These are phyloP conservation scores for Mycena sp. DNA, from an alignment of 1,284 basidiomycete genomes.

Conservation along the genomic window DNA sequence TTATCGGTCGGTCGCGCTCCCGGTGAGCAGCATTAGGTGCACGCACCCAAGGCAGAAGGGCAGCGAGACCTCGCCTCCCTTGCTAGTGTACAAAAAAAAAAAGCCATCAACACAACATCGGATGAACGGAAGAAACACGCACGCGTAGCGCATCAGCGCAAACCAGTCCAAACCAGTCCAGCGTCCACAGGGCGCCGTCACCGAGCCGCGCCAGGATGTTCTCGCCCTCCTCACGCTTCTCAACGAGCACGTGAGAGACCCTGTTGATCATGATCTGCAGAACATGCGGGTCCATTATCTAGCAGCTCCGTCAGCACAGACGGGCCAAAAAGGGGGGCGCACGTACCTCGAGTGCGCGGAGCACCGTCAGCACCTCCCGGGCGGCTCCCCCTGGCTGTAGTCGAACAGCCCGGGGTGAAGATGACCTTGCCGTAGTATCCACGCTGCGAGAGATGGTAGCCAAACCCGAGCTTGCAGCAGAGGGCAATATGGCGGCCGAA, in stretches of 20 bases:
- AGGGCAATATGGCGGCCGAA: conserved; percentile 89
- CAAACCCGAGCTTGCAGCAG: conserved; percentile 87
- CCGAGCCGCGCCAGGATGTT: conserved; percentile 54
- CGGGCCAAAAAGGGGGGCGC: not conserved
- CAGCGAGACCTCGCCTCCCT: conserved; percentile 68
- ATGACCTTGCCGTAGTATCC: conserved; percentile 87
- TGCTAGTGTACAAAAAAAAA: conserved; percentile 51
- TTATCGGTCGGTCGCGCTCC: conserved; percentile 13
- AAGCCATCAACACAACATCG: conserved; percentile 8
- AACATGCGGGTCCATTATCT: conserved; percentile 84
- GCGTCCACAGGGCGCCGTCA: conserved; percentile 65
- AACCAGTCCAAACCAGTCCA: conserved; percentile 55
- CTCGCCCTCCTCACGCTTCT: conserved; percentile 69
- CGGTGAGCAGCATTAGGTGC: conserved; percentile 37
- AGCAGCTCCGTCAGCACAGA: not conserved
- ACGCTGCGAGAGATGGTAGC: conserved; percentile 83
- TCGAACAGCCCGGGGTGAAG: conserved; percentile 87
- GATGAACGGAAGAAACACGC: conserved; percentile 38
- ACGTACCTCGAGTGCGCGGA: conserved; percentile 86
- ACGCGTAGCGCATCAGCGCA: conserved; percentile 70
- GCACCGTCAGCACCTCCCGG: conserved; percentile 72
- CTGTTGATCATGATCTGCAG: conserved; percentile 86
- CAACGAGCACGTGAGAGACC: conserved; percentile 68
- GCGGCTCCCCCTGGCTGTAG: conserved; percentile 75
- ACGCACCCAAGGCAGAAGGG: conserved; percentile 44